Conservation (phyloP, 1,284 basidiomycete species). For the Papiliotrema nemorosa region DNA sequence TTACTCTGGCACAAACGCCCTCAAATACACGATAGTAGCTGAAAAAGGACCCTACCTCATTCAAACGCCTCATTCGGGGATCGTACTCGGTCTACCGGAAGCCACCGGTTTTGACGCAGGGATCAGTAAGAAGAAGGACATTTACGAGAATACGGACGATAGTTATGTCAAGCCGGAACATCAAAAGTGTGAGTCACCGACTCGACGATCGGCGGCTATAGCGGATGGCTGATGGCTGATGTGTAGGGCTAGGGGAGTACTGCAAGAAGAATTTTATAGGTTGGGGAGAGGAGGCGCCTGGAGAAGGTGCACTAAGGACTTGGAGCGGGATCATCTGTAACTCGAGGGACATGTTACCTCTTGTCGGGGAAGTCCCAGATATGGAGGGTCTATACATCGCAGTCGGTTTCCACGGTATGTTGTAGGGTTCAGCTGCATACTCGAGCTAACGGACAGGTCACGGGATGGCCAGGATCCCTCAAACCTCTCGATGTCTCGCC, state of each 20-base stretch:
- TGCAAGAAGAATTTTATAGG: conserved; percentile 15
- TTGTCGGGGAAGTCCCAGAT: conserved; percentile 28
- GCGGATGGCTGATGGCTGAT: neutral
- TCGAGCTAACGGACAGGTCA: conserved; percentile 7
- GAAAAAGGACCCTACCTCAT: conserved; percentile 22
- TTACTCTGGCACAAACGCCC: conserved; percentile 14
- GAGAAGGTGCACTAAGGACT: conserved; percentile 23
- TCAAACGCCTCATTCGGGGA: conserved; percentile 9
- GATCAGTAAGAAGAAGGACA: conserved; percentile 4
- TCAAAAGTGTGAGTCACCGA: conserved; percentile 10
- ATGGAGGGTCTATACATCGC: conserved; percentile 19
- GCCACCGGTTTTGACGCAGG: conserved; percentile 10
- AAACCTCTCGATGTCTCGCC: conserved; percentile 16
- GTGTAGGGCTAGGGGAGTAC: conserved; percentile 14
- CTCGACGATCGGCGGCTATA: neutral
- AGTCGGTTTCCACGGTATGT: conserved; percentile 9
- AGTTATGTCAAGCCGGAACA: conserved; percentile 10
- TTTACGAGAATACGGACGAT: conserved; percentile 16
- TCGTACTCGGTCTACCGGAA: conserved; percentile 20
- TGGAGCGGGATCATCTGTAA: conserved; percentile 26
- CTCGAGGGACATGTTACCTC: conserved; percentile 23
- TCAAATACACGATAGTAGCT: conserved; percentile 25
- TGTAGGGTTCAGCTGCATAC: neutral
- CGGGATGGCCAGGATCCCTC: conserved; percentile 29
- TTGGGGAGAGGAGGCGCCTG: conserved; percentile 21